A percentile compares a stretch with the other conserved stretches of the same genome.
phyloP scores from a whole-genome alignment of 345 rosid species.

The Salix dunnii region DNA sequence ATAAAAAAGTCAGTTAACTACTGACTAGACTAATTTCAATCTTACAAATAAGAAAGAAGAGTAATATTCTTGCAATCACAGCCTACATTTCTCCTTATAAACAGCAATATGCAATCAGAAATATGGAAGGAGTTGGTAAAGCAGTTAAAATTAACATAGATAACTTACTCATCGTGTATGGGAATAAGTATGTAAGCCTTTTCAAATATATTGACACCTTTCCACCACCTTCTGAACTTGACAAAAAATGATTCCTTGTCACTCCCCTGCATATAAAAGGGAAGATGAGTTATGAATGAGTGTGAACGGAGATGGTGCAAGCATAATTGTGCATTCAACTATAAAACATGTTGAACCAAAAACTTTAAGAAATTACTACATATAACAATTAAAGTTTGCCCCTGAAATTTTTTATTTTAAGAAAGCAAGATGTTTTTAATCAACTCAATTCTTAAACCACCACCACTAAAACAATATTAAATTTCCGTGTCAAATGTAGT shows the following conservation, averaged over 20 bases:
- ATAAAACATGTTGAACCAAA: background rate
- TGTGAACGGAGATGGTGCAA: background rate
- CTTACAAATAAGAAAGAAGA: background rate
- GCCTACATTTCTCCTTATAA: background rate
- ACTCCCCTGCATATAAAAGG: conserved; percentile 16
- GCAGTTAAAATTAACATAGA: background rate
- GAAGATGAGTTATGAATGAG: background rate
- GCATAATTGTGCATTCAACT: background rate
- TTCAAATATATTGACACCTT: conserved; percentile 73
- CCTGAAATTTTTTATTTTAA: too few relatives aligned
- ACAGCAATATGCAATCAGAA: background rate
- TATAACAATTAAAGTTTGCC: background rate
- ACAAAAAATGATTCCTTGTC: conserved; percentile 58
- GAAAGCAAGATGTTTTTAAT: too few relatives aligned
- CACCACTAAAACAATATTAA: too few relatives aligned
- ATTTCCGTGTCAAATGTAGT: background rate
- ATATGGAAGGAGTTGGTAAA: background rate
- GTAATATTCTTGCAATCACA: background rate
- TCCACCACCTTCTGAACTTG: conserved; percentile 98
- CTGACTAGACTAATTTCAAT: too few relatives aligned
- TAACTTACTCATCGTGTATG: conserved; percentile 81
- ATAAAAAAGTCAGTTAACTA: too few relatives aligned
- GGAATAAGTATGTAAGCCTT: conserved; percentile 88
- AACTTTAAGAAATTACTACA: background rate
- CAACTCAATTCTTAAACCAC: too few relatives aligned